Base-by-base conservation (phyloP, 129 eudicot species). In the Logfia minima region DNA sequence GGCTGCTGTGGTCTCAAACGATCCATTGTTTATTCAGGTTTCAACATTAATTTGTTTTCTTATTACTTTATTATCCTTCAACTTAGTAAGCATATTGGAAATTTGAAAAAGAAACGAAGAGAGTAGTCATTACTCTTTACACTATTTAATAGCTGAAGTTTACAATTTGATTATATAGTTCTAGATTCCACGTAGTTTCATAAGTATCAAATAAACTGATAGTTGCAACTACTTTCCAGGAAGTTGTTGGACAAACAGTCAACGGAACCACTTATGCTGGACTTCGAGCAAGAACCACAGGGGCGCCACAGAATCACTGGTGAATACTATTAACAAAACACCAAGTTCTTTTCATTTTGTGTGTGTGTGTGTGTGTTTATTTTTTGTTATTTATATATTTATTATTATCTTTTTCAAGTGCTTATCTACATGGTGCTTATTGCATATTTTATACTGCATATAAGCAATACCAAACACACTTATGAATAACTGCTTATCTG, bases 301-400 rank as follows among this genome's bases (percentile, higher is more conserved):
- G 99, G 64, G 97, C 99, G 70, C 99, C 99, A 34, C 99, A 95
- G 84, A 94, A 94, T 82, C 99, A 94, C 79, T 94, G 99, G 97
- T 87, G 66, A 63, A 81, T 75, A 23, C 22, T 51, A 41, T 63
- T 8, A 70, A 60, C 3, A 8, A 41, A 26, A 26, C 6, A n/a
- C 6, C 18, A 5, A 10, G 32, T 35, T 31, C 37, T 26, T 67
- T 65, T 59, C 45, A 3, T 78, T 24, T 37, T 65, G 10, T 0
- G 18, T 63, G 1, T 65, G 18, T 63, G 1, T 65, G 11, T 65
- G 5, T 48, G 1, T 65, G 6, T 18, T 19, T 32, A 59, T 43
- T 51, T 3, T 8, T 51, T 18, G 0, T 3, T 60, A 21, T 29
- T 17, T 35, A 35, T 3, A 18, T 51, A 24, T 29, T 56, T 18